Conservation (phyloP, 2,329 filamentous ascomycete species). For the Neocucurbitaria cava region DNA sequence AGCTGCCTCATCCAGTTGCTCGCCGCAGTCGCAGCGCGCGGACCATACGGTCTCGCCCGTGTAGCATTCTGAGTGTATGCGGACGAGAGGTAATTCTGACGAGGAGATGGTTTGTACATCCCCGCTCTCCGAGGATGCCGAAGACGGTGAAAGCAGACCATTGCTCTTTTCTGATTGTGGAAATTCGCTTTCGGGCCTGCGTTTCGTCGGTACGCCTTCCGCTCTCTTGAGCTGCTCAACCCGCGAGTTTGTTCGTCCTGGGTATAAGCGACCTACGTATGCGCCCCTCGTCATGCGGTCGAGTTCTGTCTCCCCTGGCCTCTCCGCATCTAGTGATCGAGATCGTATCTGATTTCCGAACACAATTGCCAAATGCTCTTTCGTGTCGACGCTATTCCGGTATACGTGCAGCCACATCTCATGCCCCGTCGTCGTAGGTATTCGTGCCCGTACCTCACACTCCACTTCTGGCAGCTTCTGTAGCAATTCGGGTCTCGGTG, state of each 20-base stretch:
- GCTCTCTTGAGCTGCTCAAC: constrained; percentile 60
- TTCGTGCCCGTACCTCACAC: constrained; percentile 92
- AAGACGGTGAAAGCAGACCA: constrained; percentile 24
- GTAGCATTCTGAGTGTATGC: constrained; percentile 98
- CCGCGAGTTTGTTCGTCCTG: constrained; percentile 80
- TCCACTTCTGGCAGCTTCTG: constrained; percentile 82
- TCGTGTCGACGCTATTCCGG: constrained; percentile 88
- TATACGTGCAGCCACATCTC: constrained; percentile 99
- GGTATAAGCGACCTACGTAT: constrained; percentile 86
- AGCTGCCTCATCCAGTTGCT: constrained; percentile 96
- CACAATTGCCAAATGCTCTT: constrained; percentile 96
- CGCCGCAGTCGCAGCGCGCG: constrained; percentile 94
- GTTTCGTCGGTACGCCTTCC: constrained; percentile 34
- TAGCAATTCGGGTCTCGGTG: constrained; percentile 74
- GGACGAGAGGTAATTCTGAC: constrained; percentile 72
- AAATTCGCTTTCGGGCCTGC: constrained; percentile 11
- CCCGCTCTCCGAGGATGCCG: constrained; percentile 37
- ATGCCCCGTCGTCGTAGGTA: constrained; percentile 87
- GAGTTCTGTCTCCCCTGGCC: constrained; percentile 81
- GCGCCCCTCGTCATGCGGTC: constrained; percentile 94
- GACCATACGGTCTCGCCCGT: constrained; percentile 99
- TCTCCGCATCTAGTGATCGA: constrained; percentile 72
- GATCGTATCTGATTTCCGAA: constrained; percentile 85
- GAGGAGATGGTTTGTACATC: constrained; percentile 35
- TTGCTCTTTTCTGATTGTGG: constrained; percentile 12